A percentile compares a stretch with the other conserved stretches of the same genome.
Evolutionary conservation across 2,329 filamentous ascomycete genomes (phyloP).

Genomic region (Zopfia rhizophila): DNA sequence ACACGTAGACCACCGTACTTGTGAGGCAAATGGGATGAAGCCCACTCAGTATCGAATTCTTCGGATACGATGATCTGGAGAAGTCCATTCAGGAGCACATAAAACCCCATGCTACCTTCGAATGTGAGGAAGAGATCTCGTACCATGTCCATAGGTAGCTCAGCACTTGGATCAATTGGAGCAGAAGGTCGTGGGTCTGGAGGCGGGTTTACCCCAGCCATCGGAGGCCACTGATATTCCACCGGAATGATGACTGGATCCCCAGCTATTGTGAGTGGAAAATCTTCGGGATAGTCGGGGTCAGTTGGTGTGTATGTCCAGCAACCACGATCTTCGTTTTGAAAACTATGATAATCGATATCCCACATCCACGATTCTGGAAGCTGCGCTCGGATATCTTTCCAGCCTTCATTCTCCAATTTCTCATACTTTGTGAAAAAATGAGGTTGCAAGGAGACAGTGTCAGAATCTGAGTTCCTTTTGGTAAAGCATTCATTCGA

Average conservation of each 20-base stretch:
- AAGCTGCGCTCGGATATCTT: constrained; percentile 12
- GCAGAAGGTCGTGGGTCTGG: constrained; percentile 25
- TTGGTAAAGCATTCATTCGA: too few species aligned
- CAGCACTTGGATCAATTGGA: constrained; percentile 21
- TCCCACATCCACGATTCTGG: constrained; percentile 25
- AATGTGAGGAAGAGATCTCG: constrained; percentile 31
- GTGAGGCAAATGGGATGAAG: constrained; percentile 29
- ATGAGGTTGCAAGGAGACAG: too few species aligned
- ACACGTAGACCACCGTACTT: constrained; percentile 30
- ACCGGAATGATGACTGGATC: constrained; percentile 29
- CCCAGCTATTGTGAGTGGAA: constrained; percentile 25
- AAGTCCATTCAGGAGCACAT: constrained; percentile 25
- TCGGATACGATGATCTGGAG: constrained; percentile 28
- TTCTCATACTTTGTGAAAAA: background rate
- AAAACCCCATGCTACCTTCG: constrained; percentile 29
- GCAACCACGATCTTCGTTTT: constrained; percentile 1
- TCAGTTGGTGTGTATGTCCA: constrained; percentile 30
- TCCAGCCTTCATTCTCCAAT: constrained; percentile 6
- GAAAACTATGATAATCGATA: constrained; percentile 19
- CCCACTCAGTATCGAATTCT: constrained; percentile 26
- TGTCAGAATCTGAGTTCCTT: too few species aligned
- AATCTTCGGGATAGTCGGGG: constrained; percentile 10
- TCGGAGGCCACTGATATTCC: constrained; percentile 29
- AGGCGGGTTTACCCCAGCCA: constrained; percentile 25
- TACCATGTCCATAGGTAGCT: constrained; percentile 16